Percentiles rank a stretch among this genome's conserved stretches.
Conservation (phyloP, 1,284 basidiomycete genomes). For the Melampsora abietis-canadensis region DNA sequence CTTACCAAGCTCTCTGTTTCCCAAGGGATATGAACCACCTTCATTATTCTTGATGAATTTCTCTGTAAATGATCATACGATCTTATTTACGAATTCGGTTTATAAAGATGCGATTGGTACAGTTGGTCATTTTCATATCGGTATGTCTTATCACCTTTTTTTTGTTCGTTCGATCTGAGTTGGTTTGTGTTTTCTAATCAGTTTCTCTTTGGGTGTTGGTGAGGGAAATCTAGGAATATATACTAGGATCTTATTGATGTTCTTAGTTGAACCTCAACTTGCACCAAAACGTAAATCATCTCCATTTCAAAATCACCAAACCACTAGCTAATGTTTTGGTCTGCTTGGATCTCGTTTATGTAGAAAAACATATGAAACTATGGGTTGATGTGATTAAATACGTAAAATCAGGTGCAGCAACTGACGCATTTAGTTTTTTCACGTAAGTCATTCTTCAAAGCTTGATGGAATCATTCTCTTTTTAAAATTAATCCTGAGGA, state of each 20-base stretch:
- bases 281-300: constrained; percentile 21
- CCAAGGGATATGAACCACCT: constrained; percentile 20
- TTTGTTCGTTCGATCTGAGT: too few species aligned
- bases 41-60: constrained; percentile 31
- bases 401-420: neutral
- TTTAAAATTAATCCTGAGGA: too few species aligned
- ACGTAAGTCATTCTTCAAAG: neutral
- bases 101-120: constrained; percentile 26
- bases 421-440: neutral
- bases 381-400: neutral
- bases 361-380: neutral
- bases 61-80: constrained; percentile 11
- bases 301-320: too few species aligned
- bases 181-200: neutral
- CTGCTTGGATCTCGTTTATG: too few species aligned
- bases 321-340: too few species aligned
- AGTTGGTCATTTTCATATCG: constrained; percentile 33
- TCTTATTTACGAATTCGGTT: constrained; percentile 32
- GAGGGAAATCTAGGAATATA: constrained; percentile 19
- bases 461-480: too few species aligned
- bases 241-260: constrained; percentile 36
- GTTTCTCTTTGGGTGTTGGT: neutral
- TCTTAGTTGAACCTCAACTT: constrained; percentile 16
- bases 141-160: neutral
- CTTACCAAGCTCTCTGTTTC: neutral